A percentile compares a stretch with the other conserved stretches of the same genome.
phyloP scores from a whole-genome alignment of 768 basidiomycete genomes.

The Rhizopogon sp. region DNA sequence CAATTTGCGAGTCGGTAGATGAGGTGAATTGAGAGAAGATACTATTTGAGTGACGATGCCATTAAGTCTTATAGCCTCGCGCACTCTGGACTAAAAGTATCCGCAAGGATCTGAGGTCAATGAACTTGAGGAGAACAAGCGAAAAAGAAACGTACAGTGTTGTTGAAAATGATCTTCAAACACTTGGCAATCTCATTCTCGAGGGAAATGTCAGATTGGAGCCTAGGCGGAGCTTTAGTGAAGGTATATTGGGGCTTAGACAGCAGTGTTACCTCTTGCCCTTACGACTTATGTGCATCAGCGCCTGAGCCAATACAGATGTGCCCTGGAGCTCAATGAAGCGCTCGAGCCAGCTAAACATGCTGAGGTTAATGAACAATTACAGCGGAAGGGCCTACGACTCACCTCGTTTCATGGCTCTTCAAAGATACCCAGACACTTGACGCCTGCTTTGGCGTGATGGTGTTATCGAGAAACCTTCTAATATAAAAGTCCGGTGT shows the following conservation, averaged over 20 bases:
- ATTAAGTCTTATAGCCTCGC: constrained; percentile 70
- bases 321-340: constrained; percentile 79
- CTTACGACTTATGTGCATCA: constrained; percentile 73
- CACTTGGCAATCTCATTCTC: constrained; percentile 91
- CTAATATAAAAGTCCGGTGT: constrained; percentile 92
- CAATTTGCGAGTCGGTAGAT: constrained; percentile 72
- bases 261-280: constrained; percentile 50
- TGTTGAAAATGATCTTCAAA: constrained; percentile 77
- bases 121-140: not conserved
- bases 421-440: constrained; percentile 74
- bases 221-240: constrained; percentile 9
- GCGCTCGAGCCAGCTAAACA: constrained; percentile 67
- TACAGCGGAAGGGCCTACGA: constrained; percentile 2
- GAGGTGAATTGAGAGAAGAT: constrained; percentile 76
- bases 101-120: constrained; percentile 7
- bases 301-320: constrained; percentile 74
- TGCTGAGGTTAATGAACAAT: constrained; percentile 12
- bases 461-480: constrained; percentile 82
- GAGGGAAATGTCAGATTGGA: constrained; percentile 53
- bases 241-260: not conserved
- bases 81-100: constrained; percentile 49
- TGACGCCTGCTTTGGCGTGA: constrained; percentile 75
- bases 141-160: constrained; percentile 33
- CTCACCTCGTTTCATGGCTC: constrained; percentile 76
- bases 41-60: constrained; percentile 75